Evolutionary conservation across 352 stramenopile genomes (phyloP).

Genomic region (Pythium aristosporum): DNA sequence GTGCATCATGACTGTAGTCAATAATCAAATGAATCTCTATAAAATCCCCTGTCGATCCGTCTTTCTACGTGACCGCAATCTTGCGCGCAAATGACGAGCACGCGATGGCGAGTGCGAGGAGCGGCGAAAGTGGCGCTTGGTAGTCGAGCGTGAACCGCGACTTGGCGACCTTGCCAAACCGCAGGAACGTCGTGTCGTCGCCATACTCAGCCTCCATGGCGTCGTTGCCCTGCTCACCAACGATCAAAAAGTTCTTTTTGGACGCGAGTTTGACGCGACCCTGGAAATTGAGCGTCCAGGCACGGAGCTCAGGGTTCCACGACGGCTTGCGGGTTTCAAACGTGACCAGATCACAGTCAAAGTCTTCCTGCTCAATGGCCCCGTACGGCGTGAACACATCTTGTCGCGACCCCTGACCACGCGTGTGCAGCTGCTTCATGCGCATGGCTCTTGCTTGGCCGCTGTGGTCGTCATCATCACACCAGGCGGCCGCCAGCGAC

Average conservation of each 20-base stretch:
- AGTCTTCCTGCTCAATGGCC: constrained; percentile 71
- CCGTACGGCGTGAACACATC: constrained; percentile 53
- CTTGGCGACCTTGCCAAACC: constrained; percentile 75
- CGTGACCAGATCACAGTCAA: constrained; percentile 69
- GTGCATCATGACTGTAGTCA: no score
- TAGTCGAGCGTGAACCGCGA: constrained; percentile 80
- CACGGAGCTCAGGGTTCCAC: constrained; percentile 81
- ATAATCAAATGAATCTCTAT: no score
- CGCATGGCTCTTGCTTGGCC: constrained; percentile 37
- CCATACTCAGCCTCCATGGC: constrained; percentile 51
- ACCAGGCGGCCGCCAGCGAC: constrained; percentile 33
- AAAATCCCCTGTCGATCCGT: no score
- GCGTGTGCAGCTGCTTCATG: constrained; percentile 31
- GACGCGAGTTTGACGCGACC: constrained; percentile 86
- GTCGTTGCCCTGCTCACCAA: constrained; percentile 52
- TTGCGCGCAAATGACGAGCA: constrained; percentile 87
- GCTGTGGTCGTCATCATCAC: constrained; percentile 56
- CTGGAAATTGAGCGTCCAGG: constrained; percentile 90
- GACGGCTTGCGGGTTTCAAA: constrained; percentile 83
- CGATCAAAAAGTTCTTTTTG: constrained; percentile 92
- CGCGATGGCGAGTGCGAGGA: constrained; percentile 81
- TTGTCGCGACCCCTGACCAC: constrained; percentile 12
- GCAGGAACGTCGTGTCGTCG: constrained; percentile 50
- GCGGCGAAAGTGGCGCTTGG: constrained; percentile 59
- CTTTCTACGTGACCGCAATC: constrained; percentile 65